These are phyloP conservation scores for Ambrosia hybrid DNA, from an alignment of 140 eudicot genomes.

Conservation along the genomic window DNA sequence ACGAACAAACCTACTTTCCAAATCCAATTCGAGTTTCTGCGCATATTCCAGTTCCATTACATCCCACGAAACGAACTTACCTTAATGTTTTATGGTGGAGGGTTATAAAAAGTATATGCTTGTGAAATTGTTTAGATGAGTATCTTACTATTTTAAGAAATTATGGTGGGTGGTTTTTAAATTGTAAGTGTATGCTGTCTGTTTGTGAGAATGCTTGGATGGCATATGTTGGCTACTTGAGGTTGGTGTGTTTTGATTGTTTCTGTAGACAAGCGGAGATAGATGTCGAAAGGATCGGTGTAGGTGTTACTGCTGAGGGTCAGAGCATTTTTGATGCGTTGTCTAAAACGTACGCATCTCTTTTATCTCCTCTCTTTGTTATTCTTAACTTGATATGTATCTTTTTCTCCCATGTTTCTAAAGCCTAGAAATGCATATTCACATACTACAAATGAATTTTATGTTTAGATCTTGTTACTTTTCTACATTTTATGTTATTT, in stretches of 20 bases:
- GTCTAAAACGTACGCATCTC: conserved; percentile 79
- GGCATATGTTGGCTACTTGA: no score
- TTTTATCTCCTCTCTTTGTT: not conserved
- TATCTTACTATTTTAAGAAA: no score
- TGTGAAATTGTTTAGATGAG: no score
- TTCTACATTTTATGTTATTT: conserved; percentile 7
- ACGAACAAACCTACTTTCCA: no score
- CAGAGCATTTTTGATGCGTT: conserved; percentile 62
- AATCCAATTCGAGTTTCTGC: no score
- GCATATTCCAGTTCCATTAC: no score
- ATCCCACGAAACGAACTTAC: no score
- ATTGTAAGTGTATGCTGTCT: no score
- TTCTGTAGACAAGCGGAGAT: conserved; percentile 84
- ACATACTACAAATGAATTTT: not conserved
- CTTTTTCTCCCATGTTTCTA: not conserved
- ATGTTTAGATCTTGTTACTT: not conserved
- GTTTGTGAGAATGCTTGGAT: no score
- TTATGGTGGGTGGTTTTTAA: no score
- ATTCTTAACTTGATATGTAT: not conserved
- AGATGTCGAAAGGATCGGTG: conserved; percentile 95
- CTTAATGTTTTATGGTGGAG: no score
- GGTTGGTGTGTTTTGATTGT: not conserved
- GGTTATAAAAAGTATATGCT: no score
- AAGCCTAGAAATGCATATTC: not conserved
- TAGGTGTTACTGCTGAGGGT: conserved; percentile 65